phyloP scores from a whole-genome alignment of 805 yeast genomes.

The Lipomyces mesembrius region DNA sequence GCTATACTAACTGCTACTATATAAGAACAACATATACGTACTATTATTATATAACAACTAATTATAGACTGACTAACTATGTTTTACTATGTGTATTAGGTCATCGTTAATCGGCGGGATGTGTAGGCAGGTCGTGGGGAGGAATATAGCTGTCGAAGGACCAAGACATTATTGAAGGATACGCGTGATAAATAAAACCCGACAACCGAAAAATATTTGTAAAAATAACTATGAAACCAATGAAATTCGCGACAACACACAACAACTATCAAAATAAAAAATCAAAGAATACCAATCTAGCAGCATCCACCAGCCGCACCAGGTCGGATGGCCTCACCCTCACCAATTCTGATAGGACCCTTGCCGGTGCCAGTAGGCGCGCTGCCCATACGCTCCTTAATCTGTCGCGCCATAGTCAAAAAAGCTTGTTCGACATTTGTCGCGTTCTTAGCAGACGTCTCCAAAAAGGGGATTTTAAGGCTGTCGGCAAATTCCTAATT shows the following conservation, averaged over 20 bases:
- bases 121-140: neutral
- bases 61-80: neutral
- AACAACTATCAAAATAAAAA: conserved; percentile 4
- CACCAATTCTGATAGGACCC: conserved; percentile 49
- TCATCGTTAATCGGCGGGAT: neutral
- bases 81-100: neutral
- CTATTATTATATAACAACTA: conserved; percentile 2
- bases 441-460: conserved; percentile 92
- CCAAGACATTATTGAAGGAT: neutral
- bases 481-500: conserved; percentile 87
- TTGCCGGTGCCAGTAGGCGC: conserved; percentile 56
- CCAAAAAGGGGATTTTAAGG: conserved; percentile 90
- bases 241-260: conserved; percentile 6
- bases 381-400: conserved; percentile 83
- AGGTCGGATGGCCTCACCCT: conserved; percentile 50
- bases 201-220: conserved; percentile 3
- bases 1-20: neutral
- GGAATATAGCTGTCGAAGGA: neutral
- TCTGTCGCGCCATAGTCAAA: conserved; percentile 97
- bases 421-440: conserved; percentile 98
- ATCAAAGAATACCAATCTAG: conserved; percentile 45
- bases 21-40: neutral
- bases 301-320: conserved; percentile 51
- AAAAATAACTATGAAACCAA: conserved; percentile 4
- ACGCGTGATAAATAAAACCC: neutral